Evolutionary conservation across 441 rosid genomes (phyloP).

Genomic region (Gossypium trilobum): DNA sequence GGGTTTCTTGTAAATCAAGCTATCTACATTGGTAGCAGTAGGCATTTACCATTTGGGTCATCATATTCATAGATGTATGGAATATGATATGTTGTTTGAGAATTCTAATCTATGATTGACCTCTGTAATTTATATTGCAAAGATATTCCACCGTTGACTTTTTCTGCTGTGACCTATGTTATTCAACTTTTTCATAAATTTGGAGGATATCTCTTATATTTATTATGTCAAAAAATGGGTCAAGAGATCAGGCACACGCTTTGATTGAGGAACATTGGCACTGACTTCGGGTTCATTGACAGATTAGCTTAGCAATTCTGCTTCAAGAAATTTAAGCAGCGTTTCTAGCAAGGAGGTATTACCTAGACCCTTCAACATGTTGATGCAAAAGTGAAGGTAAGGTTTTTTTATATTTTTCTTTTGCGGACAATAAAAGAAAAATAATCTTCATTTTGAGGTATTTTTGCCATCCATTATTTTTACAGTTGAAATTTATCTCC

Average conservation of each 20-base stretch:
- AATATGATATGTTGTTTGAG: background rate
- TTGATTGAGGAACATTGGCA: background rate
- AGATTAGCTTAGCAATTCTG: background rate
- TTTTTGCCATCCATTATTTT: background rate
- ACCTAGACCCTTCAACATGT: background rate
- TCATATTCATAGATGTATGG: background rate
- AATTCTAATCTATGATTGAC: background rate
- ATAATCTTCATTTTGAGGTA: background rate
- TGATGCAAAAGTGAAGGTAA: background rate
- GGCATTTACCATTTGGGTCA: background rate
- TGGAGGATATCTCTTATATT: background rate
- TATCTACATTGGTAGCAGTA: background rate
- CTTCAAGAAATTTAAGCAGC: background rate
- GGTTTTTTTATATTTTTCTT: background rate
- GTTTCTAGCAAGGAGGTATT: background rate
- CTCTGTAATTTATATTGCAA: background rate
- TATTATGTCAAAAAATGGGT: background rate
- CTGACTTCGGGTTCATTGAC: background rate
- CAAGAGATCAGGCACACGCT: background rate
- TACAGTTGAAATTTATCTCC: background rate
- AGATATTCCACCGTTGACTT: background rate
- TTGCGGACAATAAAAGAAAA: background rate
- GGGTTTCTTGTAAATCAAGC: conserved; percentile 1
- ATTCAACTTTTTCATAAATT: background rate
- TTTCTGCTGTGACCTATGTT: background rate